Evolutionary conservation across 345 rosid species (phyloP), one percentile per base, ranked within the genome.

Genomic region (Theobroma cacao): DNA sequence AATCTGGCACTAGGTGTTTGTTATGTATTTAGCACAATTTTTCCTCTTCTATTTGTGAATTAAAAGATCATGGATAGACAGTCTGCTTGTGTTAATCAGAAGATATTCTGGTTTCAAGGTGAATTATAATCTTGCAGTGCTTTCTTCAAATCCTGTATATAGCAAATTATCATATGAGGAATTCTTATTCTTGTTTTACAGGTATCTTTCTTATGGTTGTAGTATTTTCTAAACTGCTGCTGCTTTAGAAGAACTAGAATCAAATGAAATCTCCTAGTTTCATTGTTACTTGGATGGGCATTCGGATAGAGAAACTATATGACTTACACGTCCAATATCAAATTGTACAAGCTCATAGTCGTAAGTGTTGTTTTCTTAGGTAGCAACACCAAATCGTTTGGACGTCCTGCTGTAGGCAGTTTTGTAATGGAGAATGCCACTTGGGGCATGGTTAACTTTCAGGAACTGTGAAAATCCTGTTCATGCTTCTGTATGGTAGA

Each of bases 1-100:
- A 40, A 17, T 38, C 17, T 47, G 43, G 48, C 74, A 15, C n/a
- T 58, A 14, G 61, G 63, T 79, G 28, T 64, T 36, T 79, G 77
- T 76, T 13, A 56, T 66, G 58, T 63, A 41, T 69, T 53, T 31
- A 62, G 48, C 77, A 33, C 61, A 33, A 5, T 55, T 61, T 38
- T 12, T 34, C 56, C n/a, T 63, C 13, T 75, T 61, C 10, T 61
- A 3, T 61, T 38, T 69, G 36, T 69, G 74, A 45, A 67, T 52
- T 33, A 3, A 52, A 36, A 24, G 43, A 17, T 53, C 53, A 61
- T 75, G 75, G 66, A 56, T 67, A 18, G 66, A 56, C 55, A 18
- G 65, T 55, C 55, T 34, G 61, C 70, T 1, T 15, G 26, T 77
- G 45, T 61, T 22, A 33, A 75, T 40, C 65, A 70, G 48, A n/a